Conservation (phyloP, 2,329 filamentous ascomycete species). For the Talaromyces islandicus region DNA sequence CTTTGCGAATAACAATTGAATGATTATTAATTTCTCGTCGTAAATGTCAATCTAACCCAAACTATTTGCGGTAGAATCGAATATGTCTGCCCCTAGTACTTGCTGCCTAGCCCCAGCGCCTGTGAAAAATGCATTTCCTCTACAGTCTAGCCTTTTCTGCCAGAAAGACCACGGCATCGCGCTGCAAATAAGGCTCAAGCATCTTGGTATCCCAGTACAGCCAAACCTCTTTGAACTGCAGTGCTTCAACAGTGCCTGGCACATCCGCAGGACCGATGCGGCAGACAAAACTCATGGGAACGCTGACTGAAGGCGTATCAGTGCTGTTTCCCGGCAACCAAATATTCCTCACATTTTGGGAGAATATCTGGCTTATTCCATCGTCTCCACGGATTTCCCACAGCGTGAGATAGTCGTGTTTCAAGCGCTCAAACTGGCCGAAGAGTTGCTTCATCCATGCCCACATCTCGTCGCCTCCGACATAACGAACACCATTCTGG, state of each 20-base stretch:
- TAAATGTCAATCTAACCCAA: not conserved
- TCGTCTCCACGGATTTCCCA: conserved; percentile 9
- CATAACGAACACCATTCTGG: conserved; percentile 11
- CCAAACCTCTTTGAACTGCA: conserved; percentile 9
- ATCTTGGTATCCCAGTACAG: conserved; percentile 9
- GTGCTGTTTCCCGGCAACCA: conserved; percentile 6
- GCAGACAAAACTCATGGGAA: conserved; percentile 8
- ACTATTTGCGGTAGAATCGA: not conserved
- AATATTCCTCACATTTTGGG: conserved; percentile 7
- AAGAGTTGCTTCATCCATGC: conserved; percentile 14
- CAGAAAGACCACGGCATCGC: conserved; percentile 8
- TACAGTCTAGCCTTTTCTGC: not conserved
- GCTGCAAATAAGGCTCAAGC: conserved; percentile 1
- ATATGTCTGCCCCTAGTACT: not conserved
- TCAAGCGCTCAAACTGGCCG: conserved; percentile 7
- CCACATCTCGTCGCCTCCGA: conserved; percentile 12
- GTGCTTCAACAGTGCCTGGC: conserved; percentile 1
- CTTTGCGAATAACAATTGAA: not conserved
- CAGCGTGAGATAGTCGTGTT: conserved; percentile 7
- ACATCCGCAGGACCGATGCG: conserved; percentile 6
- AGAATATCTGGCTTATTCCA: conserved; percentile 4
- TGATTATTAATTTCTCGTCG: not conserved
- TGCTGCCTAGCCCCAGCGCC: too few species aligned
- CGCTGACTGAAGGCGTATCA: conserved; percentile 6
- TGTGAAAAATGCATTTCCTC: not conserved